Conservation (phyloP, 495 filamentous ascomycete genomes). For the Clohesyomyces aquaticus region DNA sequence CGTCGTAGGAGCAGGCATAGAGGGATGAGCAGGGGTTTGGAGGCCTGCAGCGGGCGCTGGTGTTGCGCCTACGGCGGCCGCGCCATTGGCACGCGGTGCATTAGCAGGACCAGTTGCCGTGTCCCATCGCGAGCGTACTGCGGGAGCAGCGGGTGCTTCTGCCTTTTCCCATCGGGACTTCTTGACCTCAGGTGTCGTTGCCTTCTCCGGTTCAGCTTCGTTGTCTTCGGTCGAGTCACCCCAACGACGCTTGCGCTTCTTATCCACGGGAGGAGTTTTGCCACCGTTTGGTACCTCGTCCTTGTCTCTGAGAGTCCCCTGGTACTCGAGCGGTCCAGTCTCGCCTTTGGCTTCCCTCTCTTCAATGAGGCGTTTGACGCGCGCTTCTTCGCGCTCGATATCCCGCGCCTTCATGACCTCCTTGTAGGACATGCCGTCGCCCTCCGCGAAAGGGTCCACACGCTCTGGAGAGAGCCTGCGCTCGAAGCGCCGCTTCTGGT, state of each 20-base stretch:
- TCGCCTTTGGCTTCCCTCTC: constrained; percentile 70
- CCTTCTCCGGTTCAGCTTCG: constrained; percentile 3
- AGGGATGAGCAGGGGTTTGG: neutral
- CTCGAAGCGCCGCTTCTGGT: constrained; percentile 92
- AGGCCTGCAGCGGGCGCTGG: constrained; percentile 75
- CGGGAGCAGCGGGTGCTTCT: constrained; percentile 42
- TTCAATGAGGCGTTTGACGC: constrained; percentile 78
- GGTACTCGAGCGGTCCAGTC: constrained; percentile 45
- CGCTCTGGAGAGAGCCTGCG: constrained; percentile 81
- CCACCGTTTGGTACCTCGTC: constrained; percentile 28
- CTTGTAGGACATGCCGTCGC: constrained; percentile 78
- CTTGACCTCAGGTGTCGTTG: constrained; percentile 3
- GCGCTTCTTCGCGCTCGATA: constrained; percentile 90
- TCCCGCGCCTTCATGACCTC: constrained; percentile 91
- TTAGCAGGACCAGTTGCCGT: constrained; percentile 71
- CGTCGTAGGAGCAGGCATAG: constrained; percentile 40
- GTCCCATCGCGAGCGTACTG: constrained; percentile 79
- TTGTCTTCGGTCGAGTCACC: constrained; percentile 63
- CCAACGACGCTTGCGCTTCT: constrained; percentile 92
- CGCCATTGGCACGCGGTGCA: constrained; percentile 62
- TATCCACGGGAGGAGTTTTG: constrained; percentile 29
- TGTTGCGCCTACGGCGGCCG: constrained; percentile 66
- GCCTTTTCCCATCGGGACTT: constrained; percentile 44
- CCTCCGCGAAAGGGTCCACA: constrained; percentile 82
- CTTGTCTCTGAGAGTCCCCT: constrained; percentile 40